Base-by-base conservation (phyloP, 768 basidiomycete genomes). In the Trichaptum fuscoviolaceum region DNA sequence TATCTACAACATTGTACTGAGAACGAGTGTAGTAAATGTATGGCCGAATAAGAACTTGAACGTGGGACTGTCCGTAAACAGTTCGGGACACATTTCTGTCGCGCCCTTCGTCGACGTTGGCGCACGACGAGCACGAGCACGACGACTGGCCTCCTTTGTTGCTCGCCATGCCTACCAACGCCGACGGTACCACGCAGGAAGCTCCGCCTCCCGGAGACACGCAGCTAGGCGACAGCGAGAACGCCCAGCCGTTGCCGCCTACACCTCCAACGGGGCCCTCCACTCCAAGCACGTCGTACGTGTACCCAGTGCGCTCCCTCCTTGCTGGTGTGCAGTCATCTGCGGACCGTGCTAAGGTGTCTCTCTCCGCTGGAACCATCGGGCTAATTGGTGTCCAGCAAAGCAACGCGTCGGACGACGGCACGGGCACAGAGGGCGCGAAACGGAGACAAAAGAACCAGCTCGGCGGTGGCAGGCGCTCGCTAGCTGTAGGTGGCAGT, bases 301-400 rank as follows among this genome's bases (percentile, higher is more conserved):
- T 78, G 10, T 79, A 78, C 67, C 78, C 77, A 4, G 75, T 78
- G 42, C 75, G 74, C 58, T 75, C 77, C 10, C 71, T 80, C 17
- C 69, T 78, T 12, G 71, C 68, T 57, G 71, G 74, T 25, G 73
- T 78, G 58, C 75, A 74, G 35, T 68, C 72, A 1, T 64, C 69
- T 10, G 35, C 66, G 12, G 27, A 64, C 26, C 52, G 52, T 52
- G 18, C 63, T 18, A 64, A 62, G n/a, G 58, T 35, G 27, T 42
- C 63, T 23, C 24, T 70, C 20, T 66, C 58, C 36, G 59, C 62
- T 23, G 34, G 52, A 23, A 57, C 23, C 8, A 57, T 63, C 20
- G 52, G 18, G 20, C 17, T 62, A 18, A 57, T 57, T 12, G 5
- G 36, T 12, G 42, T 52, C 15, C 42, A 4, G 20, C 42, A 20